Evolutionary conservation across 495 filamentous ascomycete genomes (phyloP), one percentile per base, ranked within the genome.

Genomic region (Aspergillus hancockii): DNA sequence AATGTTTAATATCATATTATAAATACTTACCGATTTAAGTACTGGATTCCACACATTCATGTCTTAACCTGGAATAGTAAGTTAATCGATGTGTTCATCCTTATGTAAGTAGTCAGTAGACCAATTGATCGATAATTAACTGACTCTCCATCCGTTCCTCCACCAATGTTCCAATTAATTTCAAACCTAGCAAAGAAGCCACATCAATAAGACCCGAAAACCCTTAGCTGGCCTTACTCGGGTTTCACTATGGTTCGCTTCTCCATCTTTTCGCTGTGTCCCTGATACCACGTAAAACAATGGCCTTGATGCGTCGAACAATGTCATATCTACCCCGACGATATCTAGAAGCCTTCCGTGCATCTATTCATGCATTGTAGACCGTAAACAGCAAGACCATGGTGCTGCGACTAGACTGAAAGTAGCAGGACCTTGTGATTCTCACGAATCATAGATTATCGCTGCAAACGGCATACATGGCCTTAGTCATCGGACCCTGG

Each of bases 381-480:
- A 19, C 53, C 53, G 53, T 55, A 55, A 46, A 46, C 25, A 47
- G 53, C 21, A 43, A 28, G 49, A 30, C 49, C 23, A 8, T 4
- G 46, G 46, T 3, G 45, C 7, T 28, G 21, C n/a, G 45, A 19
- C n/a, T 19, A 46, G 21, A 19, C 53, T 34, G 53, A 30, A 55
- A 46, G 23, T 40, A 47, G 53, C 36, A 41, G 21, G 47, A 28
- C 47, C 21, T 14, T 31, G 34, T 36, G 3, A 12, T 10, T 10
- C 9, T 36, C 13, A 36, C 34, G 52, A 30, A 63, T 57, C 55
- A 56, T 56, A 52, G 58, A 52, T 38, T 58, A 52, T 34, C 51
- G 47, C 68, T 67, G 71, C 68, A 74, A 74, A 62, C 69, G 65
- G 68, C 54, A 4, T 41, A n/a, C 49, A 38, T 10, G 23, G 13